Base-by-base conservation (phyloP, 352 stramenopile species). In the Pythium aquatile region DNA sequence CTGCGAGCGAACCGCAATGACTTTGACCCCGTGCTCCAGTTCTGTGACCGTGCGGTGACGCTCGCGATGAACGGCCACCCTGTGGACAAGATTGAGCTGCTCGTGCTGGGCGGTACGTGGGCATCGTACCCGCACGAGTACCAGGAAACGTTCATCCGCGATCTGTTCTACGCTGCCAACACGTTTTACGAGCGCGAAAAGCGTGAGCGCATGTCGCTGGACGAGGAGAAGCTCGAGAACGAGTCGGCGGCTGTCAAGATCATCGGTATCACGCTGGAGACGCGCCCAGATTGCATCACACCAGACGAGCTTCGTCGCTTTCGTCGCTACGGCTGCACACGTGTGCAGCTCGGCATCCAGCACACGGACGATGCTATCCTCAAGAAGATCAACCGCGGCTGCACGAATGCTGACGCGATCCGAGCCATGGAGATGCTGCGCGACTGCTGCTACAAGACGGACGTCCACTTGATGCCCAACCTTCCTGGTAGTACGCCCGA, bases 381-480 rank as follows among this genome's bases (percentile, higher is more conserved):
- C 40, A 87, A 83, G 35, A 97, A 97, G 69, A 97, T 97, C 65
- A 98, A 96, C 68, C 86, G 91, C 20, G 91, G 86, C 9, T 94
- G 88, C 66, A 94, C 81, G 10, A 88, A 76, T 10, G 68, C 75
- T 28, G 87, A 96, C 44, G 81, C 85, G 4, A 83, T 91, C 37
- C 52, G 72, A 35, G 91, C 90, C 8, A 71, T 98, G 39, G 81
- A 83, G 32, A 62, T 97, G 55, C 79, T 98, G 48, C 94, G 93
- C 44, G 90, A 98, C 65, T 96, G 88, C 63, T 97, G 92, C 69
- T 98, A 97, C 77, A 98, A 98, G 78, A 96, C 89, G 1, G 91
- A 97, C 67, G 92, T 97, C 54, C 92, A 98, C 57, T 66, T 98
- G 30, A 98, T 98, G 92, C 92, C 92, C 6, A 97, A 98, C 61